Percentiles rank a stretch among this genome's conserved stretches.
These are phyloP conservation scores for Anthoceros angustus DNA, from an alignment of 225 moss, liverwort and hornwort genomes.

Conservation along the genomic window DNA sequence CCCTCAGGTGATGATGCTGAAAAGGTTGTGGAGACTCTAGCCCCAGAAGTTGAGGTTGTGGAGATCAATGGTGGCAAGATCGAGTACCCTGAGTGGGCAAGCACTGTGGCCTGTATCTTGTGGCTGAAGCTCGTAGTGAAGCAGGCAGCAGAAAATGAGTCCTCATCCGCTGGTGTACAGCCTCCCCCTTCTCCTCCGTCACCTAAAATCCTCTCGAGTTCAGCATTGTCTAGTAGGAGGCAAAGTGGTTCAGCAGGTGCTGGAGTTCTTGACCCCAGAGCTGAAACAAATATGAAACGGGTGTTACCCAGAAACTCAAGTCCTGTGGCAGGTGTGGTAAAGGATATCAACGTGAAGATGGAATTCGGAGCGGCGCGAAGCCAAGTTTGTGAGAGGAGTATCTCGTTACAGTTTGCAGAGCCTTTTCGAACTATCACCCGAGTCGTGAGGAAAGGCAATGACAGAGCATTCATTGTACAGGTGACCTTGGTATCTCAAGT, in stretches of 20 bases:
- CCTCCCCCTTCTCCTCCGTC: slow-evolving; percentile 25
- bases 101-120: slow-evolving; percentile 39
- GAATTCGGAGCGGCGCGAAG: slow-evolving; percentile 72
- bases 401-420: slow-evolving; percentile 66
- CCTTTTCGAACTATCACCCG: slow-evolving; percentile 63
- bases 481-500: slow-evolving; percentile 79
- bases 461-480: slow-evolving; percentile 26
- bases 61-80: slow-evolving; percentile 46
- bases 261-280: slow-evolving; percentile 26
- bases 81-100: slow-evolving; percentile 68
- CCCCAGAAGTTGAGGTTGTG: slow-evolving; percentile 9
- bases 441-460: slow-evolving; percentile 78
- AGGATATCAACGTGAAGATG: slow-evolving; percentile 63
- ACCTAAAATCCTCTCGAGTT: slow-evolving; percentile 15
- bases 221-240: slow-evolving; percentile 25
- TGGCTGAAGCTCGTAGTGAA: slow-evolving; percentile 73
- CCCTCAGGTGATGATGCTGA: slow-evolving; percentile 13
- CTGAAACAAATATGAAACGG: slow-evolving; percentile 25
- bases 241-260: slow-evolving; percentile 26
- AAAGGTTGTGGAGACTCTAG: not conserved
- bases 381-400: slow-evolving; percentile 58
- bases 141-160: slow-evolving; percentile 24
- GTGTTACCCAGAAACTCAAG: slow-evolving; percentile 11
- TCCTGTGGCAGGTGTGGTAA: slow-evolving; percentile 39
- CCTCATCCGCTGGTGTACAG: slow-evolving; percentile 26